A percentile compares a stretch with the other conserved stretches of the same genome.
phyloP scores from a whole-genome alignment of 805 yeast species.

The Zygosaccharomyces kombuchaensis region DNA sequence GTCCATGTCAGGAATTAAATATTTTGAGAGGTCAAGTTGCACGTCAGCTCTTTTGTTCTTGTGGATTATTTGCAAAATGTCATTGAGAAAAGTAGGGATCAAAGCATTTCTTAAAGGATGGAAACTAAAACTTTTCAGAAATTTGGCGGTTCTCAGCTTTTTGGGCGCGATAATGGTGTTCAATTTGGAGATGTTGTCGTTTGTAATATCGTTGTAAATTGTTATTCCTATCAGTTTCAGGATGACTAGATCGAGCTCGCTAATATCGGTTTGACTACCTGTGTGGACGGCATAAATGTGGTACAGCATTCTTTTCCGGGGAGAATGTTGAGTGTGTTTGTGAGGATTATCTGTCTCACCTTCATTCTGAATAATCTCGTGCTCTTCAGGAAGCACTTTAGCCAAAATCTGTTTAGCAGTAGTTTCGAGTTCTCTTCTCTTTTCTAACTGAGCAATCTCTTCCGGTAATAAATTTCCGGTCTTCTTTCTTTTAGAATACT shows the following conservation, averaged over 20 bases:
- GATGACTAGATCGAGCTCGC: conserved; percentile 40
- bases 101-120: conserved; percentile 47
- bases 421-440: conserved; percentile 28
- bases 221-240: conserved; percentile 55
- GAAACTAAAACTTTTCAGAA: conserved; percentile 62
- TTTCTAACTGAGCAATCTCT: conserved; percentile 36
- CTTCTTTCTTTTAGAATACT: conserved; percentile 43
- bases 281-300: conserved; percentile 52
- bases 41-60: conserved; percentile 8
- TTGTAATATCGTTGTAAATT: conserved; percentile 35
- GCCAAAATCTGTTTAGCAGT: conserved; percentile 19
- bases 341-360: conserved; percentile 7
- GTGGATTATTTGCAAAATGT: conserved; percentile 36
- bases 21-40: conserved; percentile 23
- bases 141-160: conserved; percentile 82
- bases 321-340: conserved; percentile 14
- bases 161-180: conserved; percentile 72
- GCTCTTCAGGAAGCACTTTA: conserved; percentile 8
- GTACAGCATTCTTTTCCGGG: conserved; percentile 30
- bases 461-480: conserved; percentile 37
- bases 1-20: conserved; percentile 36
- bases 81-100: conserved; percentile 48
- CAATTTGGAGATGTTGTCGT: conserved; percentile 26
- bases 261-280: conserved; percentile 54
- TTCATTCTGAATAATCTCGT: conserved; percentile 6